Percentiles rank a stretch among this genome's conserved stretches.
Evolutionary conservation across 2,329 filamentous ascomycete species (phyloP).

Genomic region (Catunica adiposa): DNA sequence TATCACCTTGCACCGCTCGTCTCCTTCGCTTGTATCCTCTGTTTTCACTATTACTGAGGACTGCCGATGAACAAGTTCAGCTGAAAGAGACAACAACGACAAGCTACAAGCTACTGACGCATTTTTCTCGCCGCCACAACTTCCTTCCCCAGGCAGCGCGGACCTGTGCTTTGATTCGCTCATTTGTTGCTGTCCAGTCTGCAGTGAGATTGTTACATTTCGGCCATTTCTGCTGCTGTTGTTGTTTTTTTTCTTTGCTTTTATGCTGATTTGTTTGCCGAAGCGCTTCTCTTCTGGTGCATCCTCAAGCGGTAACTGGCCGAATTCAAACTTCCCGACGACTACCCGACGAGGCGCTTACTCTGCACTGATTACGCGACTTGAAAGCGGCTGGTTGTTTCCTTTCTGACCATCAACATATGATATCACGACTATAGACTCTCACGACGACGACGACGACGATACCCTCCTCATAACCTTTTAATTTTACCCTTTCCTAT

Average conservation of each 20-base stretch:
- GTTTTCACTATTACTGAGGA: not conserved
- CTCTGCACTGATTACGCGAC: not conserved
- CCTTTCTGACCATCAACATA: not conserved
- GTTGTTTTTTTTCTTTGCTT: not conserved
- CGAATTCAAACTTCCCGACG: not conserved
- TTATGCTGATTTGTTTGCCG: not conserved
- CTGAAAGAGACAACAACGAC: not conserved
- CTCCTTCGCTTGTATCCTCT: not conserved
- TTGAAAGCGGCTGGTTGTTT: not conserved
- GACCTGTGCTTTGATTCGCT: not conserved
- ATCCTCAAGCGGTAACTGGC: not conserved
- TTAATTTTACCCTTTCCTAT: not conserved
- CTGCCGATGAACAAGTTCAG: not conserved
- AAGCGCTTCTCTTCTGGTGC: not conserved
- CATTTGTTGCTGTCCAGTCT: too few relatives aligned
- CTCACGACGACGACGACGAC: not conserved
- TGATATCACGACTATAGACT: constrained; percentile 1
- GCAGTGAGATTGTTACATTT: not conserved
- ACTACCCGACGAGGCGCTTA: not conserved
- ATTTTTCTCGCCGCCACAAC: not conserved
- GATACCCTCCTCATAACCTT: not conserved
- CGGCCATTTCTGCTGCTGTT: not conserved
- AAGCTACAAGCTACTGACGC: not conserved
- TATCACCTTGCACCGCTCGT: not conserved
- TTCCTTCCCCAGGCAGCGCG: not conserved